Base-by-base conservation (phyloP, 768 basidiomycete species). In the Boletus sp. region DNA sequence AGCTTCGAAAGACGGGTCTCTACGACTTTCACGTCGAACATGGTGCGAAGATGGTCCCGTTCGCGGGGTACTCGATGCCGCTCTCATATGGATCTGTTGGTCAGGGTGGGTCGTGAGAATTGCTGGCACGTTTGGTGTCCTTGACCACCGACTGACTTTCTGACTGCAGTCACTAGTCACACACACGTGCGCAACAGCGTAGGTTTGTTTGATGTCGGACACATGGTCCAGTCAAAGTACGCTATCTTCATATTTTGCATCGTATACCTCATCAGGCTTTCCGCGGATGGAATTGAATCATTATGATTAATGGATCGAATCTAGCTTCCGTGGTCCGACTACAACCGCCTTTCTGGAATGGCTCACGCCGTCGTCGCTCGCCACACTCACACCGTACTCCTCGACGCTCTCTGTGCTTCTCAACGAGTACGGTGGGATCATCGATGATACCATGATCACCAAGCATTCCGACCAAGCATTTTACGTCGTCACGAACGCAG, bases 401-500 rank as follows among this genome's bases (percentile, higher is more conserved):
- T 93, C 93, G 0, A 93, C 94, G 0, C 83, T 99, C 14, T 93
- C 92, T 0, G 90, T 97, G 6, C 76, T 98, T 4, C 79, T 98
- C 50, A 98, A 97, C 72, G 85, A 90, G 51, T 68, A 78, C 1
- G 96, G 97, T 2, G 97, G 97, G 8, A 98, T 98, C 63, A 90
- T 99, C 53, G 96, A 99, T 73, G 97, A 99, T 70, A 90, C 89
- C 18, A 83, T 98, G 69, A 85, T 98, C 68, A 92, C 90, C 20
- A 93, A 92, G 65, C 92, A 95, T 69, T 80, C 86, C 0, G 67
- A 81, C 6, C 80, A 87, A 64, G 84, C 87, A 0, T 98, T 85
- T 75, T 99, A 98, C 68, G 89, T 98, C 53, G 96, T 99, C 28
- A 99, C 97, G 0, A 98, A 98, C 68, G 96, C 96, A 1, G 94